phyloP scores from a whole-genome alignment of 2,329 filamentous ascomycete species.

The Byssoonygena ceratinophila region DNA sequence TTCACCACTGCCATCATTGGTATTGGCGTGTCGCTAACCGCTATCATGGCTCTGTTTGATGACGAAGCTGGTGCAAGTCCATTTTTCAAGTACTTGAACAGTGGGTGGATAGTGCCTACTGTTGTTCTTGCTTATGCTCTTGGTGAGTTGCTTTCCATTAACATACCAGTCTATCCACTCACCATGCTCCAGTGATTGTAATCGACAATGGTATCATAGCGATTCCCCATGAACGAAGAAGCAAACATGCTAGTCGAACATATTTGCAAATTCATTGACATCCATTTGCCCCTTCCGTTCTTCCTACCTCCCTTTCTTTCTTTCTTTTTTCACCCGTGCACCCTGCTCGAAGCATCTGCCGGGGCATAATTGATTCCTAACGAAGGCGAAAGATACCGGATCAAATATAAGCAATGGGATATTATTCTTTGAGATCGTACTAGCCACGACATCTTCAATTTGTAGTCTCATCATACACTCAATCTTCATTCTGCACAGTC shows the following conservation, averaged over 20 bases:
- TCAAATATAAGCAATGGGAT: too few species aligned
- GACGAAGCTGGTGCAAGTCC: background rate
- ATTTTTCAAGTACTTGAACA: background rate
- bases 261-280: conserved; percentile 1
- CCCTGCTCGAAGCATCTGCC: too few species aligned
- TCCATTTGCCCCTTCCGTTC: background rate
- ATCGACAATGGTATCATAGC: conserved; percentile 10
- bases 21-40: conserved; percentile 10
- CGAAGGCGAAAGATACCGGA: too few species aligned
- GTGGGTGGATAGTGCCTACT: conserved; percentile 13
- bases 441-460: too few species aligned
- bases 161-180: background rate
- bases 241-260: background rate
- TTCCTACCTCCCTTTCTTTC: too few species aligned
- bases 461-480: too few species aligned
- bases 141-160: background rate
- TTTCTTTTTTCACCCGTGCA: too few species aligned
- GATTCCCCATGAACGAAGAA: conserved; percentile 7
- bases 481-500: too few species aligned
- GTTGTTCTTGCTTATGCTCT: conserved; percentile 10
- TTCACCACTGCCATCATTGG: conserved; percentile 10
- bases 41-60: conserved; percentile 8
- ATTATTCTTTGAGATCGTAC: too few species aligned
- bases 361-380: too few species aligned
- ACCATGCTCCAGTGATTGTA: conserved; percentile 3